These are phyloP conservation scores for Trypethelium eluteriae DNA, from an alignment of 495 filamentous ascomycete species.

Conservation along the genomic window DNA sequence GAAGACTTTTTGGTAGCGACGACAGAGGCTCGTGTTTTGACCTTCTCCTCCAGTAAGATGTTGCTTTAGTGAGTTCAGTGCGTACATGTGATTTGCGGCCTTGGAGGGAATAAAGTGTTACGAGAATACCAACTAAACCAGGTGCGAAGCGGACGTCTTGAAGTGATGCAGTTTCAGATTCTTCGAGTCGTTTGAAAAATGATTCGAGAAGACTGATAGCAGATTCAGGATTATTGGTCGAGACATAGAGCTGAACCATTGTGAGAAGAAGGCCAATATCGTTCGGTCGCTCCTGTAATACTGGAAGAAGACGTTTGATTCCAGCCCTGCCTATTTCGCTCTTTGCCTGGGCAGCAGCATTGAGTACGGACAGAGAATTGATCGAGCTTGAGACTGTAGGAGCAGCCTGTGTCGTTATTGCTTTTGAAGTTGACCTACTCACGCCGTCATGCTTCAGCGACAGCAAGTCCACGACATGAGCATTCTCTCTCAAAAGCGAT, in stretches of 20 bases:
- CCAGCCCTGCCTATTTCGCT: slow-evolving; percentile 57
- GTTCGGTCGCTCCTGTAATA: slow-evolving; percentile 68
- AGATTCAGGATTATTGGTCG: slow-evolving; percentile 62
- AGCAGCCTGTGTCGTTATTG: slow-evolving; percentile 46
- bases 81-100: slow-evolving; percentile 68
- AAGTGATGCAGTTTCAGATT: slow-evolving; percentile 51
- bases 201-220: slow-evolving; percentile 69
- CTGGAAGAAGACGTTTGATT: slow-evolving; percentile 62
- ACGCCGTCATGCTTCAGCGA: slow-evolving; percentile 71
- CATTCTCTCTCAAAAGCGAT: slow-evolving; percentile 59
- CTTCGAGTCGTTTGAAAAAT: slow-evolving; percentile 65
- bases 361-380: slow-evolving; percentile 64
- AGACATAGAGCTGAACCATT: slow-evolving; percentile 74
- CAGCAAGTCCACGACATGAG: slow-evolving; percentile 64
- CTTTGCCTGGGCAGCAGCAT: slow-evolving; percentile 67
- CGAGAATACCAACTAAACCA: slow-evolving; percentile 72
- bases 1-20: slow-evolving; percentile 49
- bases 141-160: slow-evolving; percentile 71
- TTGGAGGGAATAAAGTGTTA: slow-evolving; percentile 72
- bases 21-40: slow-evolving; percentile 33
- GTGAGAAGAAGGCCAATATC: slow-evolving; percentile 81
- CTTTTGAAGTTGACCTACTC: slow-evolving; percentile 54
- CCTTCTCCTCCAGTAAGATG: slow-evolving; percentile 65
- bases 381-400: slow-evolving; percentile 50
- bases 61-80: slow-evolving; percentile 68